These are phyloP conservation scores for Immersiella caudata DNA, from an alignment of 495 filamentous ascomycete species.

Conservation along the genomic window DNA sequence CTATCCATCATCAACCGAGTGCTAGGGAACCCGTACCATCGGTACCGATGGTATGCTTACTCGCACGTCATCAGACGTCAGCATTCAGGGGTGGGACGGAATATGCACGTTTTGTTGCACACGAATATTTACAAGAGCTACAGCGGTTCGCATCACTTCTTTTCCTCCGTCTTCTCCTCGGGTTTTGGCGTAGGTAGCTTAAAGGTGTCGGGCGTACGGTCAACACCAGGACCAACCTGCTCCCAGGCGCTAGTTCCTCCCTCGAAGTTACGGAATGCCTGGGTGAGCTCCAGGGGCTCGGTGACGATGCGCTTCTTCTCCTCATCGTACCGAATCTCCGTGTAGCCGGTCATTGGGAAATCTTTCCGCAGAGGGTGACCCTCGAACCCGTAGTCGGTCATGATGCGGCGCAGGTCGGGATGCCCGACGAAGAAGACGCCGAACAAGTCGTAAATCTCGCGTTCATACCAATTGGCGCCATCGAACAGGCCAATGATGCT, in stretches of 20 bases:
- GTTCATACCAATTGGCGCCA: conserved; percentile 98
- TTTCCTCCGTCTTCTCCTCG: conserved; percentile 86
- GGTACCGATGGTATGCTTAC: too few relatives aligned
- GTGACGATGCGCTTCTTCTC: conserved; percentile 99
- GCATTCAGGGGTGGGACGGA: background rate
- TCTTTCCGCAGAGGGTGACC: conserved; percentile 97
- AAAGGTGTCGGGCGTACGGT: conserved; percentile 85
- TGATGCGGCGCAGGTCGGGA: conserved; percentile 95
- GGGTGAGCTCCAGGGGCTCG: conserved; percentile 94
- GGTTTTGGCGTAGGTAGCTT: conserved; percentile 95
- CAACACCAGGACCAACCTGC: conserved; percentile 79
- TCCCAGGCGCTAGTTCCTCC: conserved; percentile 83
- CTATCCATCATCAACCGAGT: too few relatives aligned
- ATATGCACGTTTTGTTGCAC: conserved; percentile 21
- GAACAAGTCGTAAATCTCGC: conserved; percentile 97
- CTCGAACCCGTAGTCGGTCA: conserved; percentile 99
- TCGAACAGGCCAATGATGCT: conserved; percentile 84
- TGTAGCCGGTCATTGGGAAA: conserved; percentile 98
- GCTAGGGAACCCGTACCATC: too few relatives aligned
- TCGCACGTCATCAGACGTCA: background rate
- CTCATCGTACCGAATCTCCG: conserved; percentile 96
- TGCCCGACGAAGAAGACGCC: conserved; percentile 96
- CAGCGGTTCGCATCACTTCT: conserved; percentile 68
- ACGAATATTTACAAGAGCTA: conserved; percentile 31
- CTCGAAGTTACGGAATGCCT: conserved; percentile 99